These are phyloP conservation scores for Boletus albobrunnescens DNA, from an alignment of 1,284 basidiomycete species.

Conservation along the genomic window DNA sequence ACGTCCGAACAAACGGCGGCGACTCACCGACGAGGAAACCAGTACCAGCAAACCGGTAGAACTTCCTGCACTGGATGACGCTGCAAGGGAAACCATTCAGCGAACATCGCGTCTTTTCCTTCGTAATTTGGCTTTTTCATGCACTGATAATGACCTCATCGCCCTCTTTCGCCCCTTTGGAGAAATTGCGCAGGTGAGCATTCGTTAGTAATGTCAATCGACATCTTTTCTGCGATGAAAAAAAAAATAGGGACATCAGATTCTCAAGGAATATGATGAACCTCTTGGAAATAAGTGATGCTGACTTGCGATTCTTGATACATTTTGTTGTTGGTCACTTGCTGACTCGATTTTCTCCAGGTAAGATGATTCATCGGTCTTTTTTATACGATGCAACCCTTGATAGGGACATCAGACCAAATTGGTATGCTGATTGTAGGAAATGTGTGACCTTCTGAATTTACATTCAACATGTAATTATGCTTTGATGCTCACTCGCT, in stretches of 20 bases:
- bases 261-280: constrained; percentile 53
- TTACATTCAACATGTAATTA: not conserved
- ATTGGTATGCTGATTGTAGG: not conserved
- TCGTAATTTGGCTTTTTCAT: constrained; percentile 86
- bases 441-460: not conserved
- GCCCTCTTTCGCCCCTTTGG: constrained; percentile 74
- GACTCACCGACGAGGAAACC: constrained; percentile 29
- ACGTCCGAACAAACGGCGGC: constrained; percentile 65
- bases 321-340: not conserved
- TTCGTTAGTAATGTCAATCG: constrained; percentile 5
- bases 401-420: not conserved
- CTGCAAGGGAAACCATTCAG: constrained; percentile 62
- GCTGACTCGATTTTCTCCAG: constrained; percentile 13
- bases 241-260: constrained; percentile 63
- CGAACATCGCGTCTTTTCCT: constrained; percentile 84
- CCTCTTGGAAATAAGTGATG: constrained; percentile 47
- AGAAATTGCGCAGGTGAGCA: constrained; percentile 64
- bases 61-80: constrained; percentile 34
- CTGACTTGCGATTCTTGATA: constrained; percentile 18
- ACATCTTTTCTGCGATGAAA: constrained; percentile 40
- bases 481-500: constrained; percentile 14
- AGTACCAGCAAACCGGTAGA: constrained; percentile 25
- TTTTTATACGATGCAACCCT: not conserved
- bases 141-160: constrained; percentile 69
- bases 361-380: constrained; percentile 10